Percentiles rank a stretch among this genome's conserved stretches.
These are phyloP conservation scores for Mycosphaerella arachidis DNA, from an alignment of 2,329 filamentous ascomycete species.

Conservation along the genomic window DNA sequence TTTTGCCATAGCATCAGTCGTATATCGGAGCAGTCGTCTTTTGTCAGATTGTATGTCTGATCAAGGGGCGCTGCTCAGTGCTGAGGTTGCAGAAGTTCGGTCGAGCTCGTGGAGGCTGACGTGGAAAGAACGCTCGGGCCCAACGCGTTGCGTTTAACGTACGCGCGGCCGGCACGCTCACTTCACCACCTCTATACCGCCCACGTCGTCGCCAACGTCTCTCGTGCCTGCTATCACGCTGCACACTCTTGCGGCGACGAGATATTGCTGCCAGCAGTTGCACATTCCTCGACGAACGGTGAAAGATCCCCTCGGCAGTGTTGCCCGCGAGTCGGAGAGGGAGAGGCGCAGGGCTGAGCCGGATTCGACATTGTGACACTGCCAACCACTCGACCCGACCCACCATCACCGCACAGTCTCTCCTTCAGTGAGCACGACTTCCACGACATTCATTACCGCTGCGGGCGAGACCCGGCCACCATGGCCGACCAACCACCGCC, in stretches of 20 bases:
- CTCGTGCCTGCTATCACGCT: neutral
- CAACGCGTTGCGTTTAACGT: no score
- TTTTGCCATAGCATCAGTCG: neutral
- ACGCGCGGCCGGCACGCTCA: no score
- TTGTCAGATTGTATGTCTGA: neutral
- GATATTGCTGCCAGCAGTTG: neutral
- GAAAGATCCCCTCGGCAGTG: neutral
- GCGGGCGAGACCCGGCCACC: slow-evolving; percentile 5
- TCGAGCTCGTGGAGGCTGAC: no score
- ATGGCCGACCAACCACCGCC: slow-evolving; percentile 26
- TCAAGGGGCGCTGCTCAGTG: no score
- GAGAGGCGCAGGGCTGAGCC: neutral
- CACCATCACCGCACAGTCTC: neutral
- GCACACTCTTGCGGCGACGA: neutral
- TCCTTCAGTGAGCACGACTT: neutral
- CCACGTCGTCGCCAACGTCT: neutral
- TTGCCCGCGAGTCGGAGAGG: neutral
- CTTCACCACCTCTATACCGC: neutral
- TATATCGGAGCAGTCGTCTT: neutral
- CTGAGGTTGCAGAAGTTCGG: no score
- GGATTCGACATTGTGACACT: neutral
- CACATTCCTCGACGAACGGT: neutral
- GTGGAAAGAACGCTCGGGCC: no score
- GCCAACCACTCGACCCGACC: neutral
- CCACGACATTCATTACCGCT: neutral